Base-by-base conservation (phyloP, 2,329 filamentous ascomycete genomes). In the Hymenoscyphus albidus region DNA sequence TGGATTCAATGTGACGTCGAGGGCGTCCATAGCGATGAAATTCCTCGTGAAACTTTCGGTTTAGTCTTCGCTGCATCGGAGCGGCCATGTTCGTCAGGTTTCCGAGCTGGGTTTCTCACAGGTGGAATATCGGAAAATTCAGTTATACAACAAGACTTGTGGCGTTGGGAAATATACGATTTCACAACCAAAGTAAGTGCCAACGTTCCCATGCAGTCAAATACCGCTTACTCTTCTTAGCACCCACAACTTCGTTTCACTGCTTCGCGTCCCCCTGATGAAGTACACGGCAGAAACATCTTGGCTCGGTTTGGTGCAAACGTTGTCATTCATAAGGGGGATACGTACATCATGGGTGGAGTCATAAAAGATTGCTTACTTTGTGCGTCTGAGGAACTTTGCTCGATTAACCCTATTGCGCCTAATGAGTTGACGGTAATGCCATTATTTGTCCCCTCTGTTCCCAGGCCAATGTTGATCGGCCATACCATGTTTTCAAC, bases 71-170 rank as follows among this genome's bases (percentile, higher is more conserved):
- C 65, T 31, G 56, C 60, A 44, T 14, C n/a, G 2, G 39, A 44
- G 9, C 16, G 18, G 22, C 27, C 27, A 18, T 39, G 32, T 31
- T 70, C 55, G 16, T 59, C 12, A 9, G 63, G 31, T 56, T 70
- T 69, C 48, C 75, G 68, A 54, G 5, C 58, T 6, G 93, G 93
- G 0, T 75, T 94, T 1, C 70, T 95, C 1, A 80, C 86, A 18
- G 93, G 93, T 18, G 93, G 93, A 0, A 88, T 96, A 72, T 80
- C 82, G 27, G 77, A 78, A 48, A 82, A 88, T 73, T 91, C 89
- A 2, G 79, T 82, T 9, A 79, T 96, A 14, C 77, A 86, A 22
- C 78, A 83, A 54, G 84, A 88, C 64, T 79, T 88, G 14, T 88
- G 89, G 80, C 77, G 79, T 59, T 96, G 91, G 91, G 79, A 77